Evolutionary conservation across 257 asterid species (phyloP), one percentile per base, ranked within the genome.

Genomic region (Penstemon barbatus): DNA sequence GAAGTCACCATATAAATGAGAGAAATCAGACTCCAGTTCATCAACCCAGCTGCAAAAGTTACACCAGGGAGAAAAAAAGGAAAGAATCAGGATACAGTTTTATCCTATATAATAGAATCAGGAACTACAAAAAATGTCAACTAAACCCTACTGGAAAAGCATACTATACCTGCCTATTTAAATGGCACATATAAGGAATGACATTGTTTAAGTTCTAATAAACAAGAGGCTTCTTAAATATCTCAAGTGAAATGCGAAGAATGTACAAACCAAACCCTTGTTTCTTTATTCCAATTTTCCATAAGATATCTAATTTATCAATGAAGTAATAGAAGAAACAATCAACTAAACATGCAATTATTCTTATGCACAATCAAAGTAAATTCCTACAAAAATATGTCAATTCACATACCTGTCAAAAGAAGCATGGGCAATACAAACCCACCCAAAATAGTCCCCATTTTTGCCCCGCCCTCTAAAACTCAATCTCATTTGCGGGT

Each of bases 1-100:
- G 93, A 90, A 73, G 88, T 81, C 77, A 81, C 84, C 80, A 90
- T 63, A 81, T 84, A 78, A 78, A 90, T 61, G 59, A 90, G 63
- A 72, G 90, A 87, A 72, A 90, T 84, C 87, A 90, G 80, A 76
- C 93, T 87, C 97, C 97, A 86, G 68, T 84, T 80, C 78, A 84
- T 80, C 60, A 87, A 70, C 11, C 86, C 89, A 79, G 87, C 97
- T 90, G 97, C 86, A 84, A 72, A 66, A 56, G 15, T 10, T 58
- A 54, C 62, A 52, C 36, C 19, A 71, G 19, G 44, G 8, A 8
- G 15, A 6, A n/a, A 5, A 46, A 36, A 15, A 58, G 33, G 33
- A 25, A 1, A 25, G 33, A 61, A 51, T 0, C 38, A 46, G 9
- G 18, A n/a, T n/a, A 13, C 36, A 25, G 52, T n/a, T 0, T 46